A percentile compares a stretch with the other conserved stretches of the same genome.
These are phyloP conservation scores for Lactarius hatsudake DNA, from an alignment of 768 basidiomycete genomes.

Conservation along the genomic window DNA sequence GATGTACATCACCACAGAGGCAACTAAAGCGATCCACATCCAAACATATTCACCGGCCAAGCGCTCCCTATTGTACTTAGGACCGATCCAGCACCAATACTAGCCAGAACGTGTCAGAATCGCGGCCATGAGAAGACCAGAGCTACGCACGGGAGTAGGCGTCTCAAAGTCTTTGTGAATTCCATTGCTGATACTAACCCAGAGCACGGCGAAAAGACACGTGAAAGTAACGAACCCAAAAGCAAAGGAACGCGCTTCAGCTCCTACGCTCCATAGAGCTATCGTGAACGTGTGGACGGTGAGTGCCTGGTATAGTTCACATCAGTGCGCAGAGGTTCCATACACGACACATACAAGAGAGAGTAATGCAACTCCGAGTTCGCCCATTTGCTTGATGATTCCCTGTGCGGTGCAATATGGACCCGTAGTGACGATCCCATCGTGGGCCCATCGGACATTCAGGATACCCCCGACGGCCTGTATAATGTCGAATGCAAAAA, in stretches of 20 bases:
- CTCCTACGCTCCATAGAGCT: conserved; percentile 37
- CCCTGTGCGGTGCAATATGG: conserved; percentile 40
- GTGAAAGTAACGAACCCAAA: conserved; percentile 9
- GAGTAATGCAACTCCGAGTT: conserved; percentile 41
- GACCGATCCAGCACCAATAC: conserved; percentile 47
- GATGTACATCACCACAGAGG: conserved; percentile 37
- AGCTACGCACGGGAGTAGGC: conserved; percentile 36
- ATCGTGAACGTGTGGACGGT: conserved; percentile 41
- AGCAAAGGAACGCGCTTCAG: conserved; percentile 33
- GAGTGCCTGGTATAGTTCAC: conserved; percentile 34
- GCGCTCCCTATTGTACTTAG: conserved; percentile 33
- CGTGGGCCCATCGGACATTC: conserved; percentile 38
- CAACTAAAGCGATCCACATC: conserved; percentile 41
- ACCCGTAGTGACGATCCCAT: conserved; percentile 35
- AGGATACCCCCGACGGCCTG: conserved; percentile 40
- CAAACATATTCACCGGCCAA: conserved; percentile 47
- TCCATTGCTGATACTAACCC: conserved; percentile 36
- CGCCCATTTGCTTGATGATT: conserved; percentile 41
- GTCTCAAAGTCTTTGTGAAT: conserved; percentile 29
- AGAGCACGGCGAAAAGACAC: conserved; percentile 30
- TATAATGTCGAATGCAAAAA: conserved; percentile 35
- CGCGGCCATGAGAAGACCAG: background rate
- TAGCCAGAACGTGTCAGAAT: conserved; percentile 5
- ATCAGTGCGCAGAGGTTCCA: background rate
- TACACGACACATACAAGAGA: conserved; percentile 36